These are phyloP conservation scores for Solanum stenotomum DNA, from an alignment of 257 asterid species.

Conservation along the genomic window DNA sequence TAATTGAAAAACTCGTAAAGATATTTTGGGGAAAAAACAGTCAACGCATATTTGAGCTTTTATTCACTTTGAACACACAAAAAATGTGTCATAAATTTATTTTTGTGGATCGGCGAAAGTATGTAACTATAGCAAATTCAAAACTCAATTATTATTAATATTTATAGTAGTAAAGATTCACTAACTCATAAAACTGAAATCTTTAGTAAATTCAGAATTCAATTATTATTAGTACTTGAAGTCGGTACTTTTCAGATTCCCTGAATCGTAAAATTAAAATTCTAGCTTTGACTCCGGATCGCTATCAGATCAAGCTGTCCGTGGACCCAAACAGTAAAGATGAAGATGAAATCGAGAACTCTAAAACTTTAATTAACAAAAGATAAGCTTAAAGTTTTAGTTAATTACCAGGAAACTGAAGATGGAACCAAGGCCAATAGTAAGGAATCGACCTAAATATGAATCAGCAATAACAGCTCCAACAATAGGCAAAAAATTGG, in stretches of 20 bases:
- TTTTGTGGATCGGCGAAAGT: background rate
- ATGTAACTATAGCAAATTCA: no score
- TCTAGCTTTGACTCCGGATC: no score
- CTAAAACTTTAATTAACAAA: background rate
- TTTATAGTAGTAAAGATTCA: background rate
- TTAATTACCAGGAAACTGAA: background rate
- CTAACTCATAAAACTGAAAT: no score
- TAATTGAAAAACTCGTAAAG: no score
- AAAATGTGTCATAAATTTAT: no score
- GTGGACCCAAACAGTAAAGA: background rate
- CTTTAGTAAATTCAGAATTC: background rate
- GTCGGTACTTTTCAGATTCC: background rate
- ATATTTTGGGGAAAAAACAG: no score
- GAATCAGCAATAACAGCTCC: constrained; percentile 43
- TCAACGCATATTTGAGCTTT: background rate
- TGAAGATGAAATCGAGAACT: background rate
- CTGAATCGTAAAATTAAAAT: background rate
- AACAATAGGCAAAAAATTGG: constrained; percentile 50
- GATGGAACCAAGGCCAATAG: background rate
- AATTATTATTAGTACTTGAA: background rate
- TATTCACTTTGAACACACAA: no score
- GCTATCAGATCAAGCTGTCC: background rate
- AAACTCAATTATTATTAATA: no score
- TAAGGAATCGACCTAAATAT: constrained; percentile 45
- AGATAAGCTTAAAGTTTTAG: background rate